Evolutionary conservation across 345 rosid species (phyloP).

Genomic region (Corchorus olitorius): DNA sequence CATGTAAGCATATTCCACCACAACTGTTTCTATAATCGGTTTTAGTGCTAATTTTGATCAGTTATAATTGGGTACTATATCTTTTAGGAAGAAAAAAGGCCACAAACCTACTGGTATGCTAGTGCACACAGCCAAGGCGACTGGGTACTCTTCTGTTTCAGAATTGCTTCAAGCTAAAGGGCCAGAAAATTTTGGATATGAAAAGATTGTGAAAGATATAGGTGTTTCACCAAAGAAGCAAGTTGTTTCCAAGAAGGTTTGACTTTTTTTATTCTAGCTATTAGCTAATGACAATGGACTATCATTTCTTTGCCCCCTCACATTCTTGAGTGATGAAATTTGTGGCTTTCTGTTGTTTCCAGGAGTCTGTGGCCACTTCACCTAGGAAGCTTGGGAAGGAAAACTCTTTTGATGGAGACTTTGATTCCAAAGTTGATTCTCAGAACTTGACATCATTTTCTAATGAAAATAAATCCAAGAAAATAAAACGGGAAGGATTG

Average conservation of each 20-base stretch:
- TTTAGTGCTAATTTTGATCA: not conserved
- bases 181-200: slow-evolving; percentile 33
- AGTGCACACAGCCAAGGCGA: slow-evolving; percentile 57
- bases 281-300: not conserved
- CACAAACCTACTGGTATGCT: slow-evolving; percentile 71
- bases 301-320: not conserved
- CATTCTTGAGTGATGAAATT: slow-evolving; percentile 7
- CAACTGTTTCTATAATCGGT: not conserved
- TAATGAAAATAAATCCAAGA: slow-evolving; percentile 38
- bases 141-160: slow-evolving; percentile 74
- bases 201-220: slow-evolving; percentile 22
- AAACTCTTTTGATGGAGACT: slow-evolving; percentile 47
- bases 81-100: slow-evolving; percentile 73
- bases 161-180: slow-evolving; percentile 57
- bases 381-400: slow-evolving; percentile 55
- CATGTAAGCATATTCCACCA: slow-evolving; percentile 48
- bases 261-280: not conserved
- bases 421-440: slow-evolving; percentile 28
- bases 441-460: slow-evolving; percentile 18
- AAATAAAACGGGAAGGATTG: slow-evolving; percentile 40
- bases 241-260: slow-evolving; percentile 33
- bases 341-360: slow-evolving; percentile 21
- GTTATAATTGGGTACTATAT: slow-evolving; percentile 19
- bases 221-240: slow-evolving; percentile 35
- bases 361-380: slow-evolving; percentile 35